Base-by-base conservation (phyloP, 768 basidiomycete genomes). In the Tephrocybe sp. region DNA sequence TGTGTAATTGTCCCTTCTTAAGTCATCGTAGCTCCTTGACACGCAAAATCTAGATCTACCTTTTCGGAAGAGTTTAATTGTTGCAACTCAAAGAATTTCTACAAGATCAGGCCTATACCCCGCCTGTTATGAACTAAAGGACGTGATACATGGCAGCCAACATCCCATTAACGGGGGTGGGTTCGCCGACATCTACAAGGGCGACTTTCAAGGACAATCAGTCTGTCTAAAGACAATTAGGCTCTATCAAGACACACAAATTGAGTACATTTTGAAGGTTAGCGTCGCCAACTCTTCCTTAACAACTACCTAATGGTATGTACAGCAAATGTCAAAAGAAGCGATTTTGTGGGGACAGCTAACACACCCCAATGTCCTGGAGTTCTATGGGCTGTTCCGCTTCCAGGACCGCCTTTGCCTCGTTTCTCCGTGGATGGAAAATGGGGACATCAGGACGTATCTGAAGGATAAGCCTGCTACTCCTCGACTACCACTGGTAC, bases 371-470 rank as follows among this genome's bases (percentile, higher is more conserved):
- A 53, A 59, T 22, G 14, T 61, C 1, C 39, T 60, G 6, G 46
- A 54, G 7, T 52, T 58, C 12, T 54, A 45, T 23, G 59, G 59
- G 16, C 31, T 59, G 2, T 53, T 33, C 35, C 43, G 49, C n/a
- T 33, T 51, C 13, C 43, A 48, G 12, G 38, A 50, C 42, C 49
- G 40, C 22, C 20, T 56, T 2, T 52, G 50, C 53, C 16, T 43
- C 6, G 52, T 57, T 1, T 53, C 60, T 5, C 55, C 55, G 0
- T 61, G 47, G 53, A 52, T 54, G 48, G 47, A 52, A 2, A 33
- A 39, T n/a, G 54, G 54, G 2, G 26, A 58, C 31, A 23, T 58
- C 13, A n/a, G n/a, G 10, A 26, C 2, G 0, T 53, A 48, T 16
- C n/a, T 58, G 31, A 36, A 46, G 23, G 3, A n/a, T 11, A 36